Evolutionary conservation across 2,329 filamentous ascomycete genomes (phyloP), one percentile per base, ranked within the genome.

Genomic region (Tolypocladium cylindrosporum): DNA sequence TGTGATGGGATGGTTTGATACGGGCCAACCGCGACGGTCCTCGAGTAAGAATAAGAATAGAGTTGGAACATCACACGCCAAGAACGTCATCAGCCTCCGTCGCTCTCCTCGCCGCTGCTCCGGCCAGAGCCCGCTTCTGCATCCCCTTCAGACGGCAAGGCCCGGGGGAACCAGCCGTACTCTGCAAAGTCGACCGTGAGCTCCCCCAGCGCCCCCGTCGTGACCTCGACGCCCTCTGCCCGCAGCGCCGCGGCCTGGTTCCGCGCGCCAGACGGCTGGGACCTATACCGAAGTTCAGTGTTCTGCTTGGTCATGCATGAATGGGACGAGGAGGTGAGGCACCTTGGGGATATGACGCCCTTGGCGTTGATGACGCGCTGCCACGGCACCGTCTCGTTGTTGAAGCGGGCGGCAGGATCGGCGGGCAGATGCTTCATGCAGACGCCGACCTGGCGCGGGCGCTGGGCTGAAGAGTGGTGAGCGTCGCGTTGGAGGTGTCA

Each of bases 331-430:
- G 6, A 31, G 39, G 13, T 41, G 5, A 55, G 63, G 24, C 54
- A 93, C 90, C 92, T 84, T 9, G 89, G 89, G 51, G 91, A 96
- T 64, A 97, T 95, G 59, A 84, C 78, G 27, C 93, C 92, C 72
- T 89, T 93, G 16, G 90, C 77, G 71, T 93, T 96, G 69, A 97
- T 88, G 60, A 97, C 90, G 59, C 94, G 80, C 76, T 97, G 93
- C 93, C 93, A 97, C 0, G 93, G 93, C 4, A 97, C 93, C 63
- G 88, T 97, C 31, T 77, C 78, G 59, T 81, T 78, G 71, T 96
- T 87, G 74, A 88, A 95, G 58, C 73, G 78, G 57, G 69, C 63
- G 0, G 75, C 70, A 0, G 76, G 66, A 58, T 82, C 78, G 8
- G 74, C 68, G 1, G 91, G 83, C 14, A 97, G 84, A 69, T 96